Percentiles rank a stretch among this genome's conserved stretches.
These are phyloP conservation scores for Ogataea hybrid DNA, from an alignment of 1,139 yeast genomes.

Conservation along the genomic window DNA sequence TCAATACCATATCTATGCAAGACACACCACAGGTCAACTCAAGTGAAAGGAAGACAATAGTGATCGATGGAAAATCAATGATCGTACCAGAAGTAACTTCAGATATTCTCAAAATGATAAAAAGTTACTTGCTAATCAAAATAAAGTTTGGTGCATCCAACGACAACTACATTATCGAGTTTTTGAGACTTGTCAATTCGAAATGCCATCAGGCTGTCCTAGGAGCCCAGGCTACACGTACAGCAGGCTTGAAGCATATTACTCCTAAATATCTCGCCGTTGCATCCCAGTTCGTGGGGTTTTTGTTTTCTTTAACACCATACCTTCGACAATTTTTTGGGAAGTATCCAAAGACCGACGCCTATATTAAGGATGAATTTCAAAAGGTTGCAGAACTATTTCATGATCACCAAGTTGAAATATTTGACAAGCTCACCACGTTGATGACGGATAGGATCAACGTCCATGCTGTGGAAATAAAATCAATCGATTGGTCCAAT, in stretches of 20 bases:
- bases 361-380: conserved; percentile 37
- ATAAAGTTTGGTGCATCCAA: conserved; percentile 46
- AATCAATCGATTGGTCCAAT: conserved; percentile 49
- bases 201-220: conserved; percentile 62
- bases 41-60: conserved; percentile 37
- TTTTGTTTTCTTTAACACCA: conserved; percentile 38
- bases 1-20: background rate
- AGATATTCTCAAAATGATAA: conserved; percentile 38
- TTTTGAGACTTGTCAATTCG: conserved; percentile 52
- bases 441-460: conserved; percentile 67
- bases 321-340: conserved; percentile 31
- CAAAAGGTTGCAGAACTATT: conserved; percentile 36
- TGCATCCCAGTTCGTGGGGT: conserved; percentile 58
- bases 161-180: conserved; percentile 44
- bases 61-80: conserved; percentile 39
- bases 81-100: conserved; percentile 45
- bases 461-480: conserved; percentile 46
- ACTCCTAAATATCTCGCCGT: conserved; percentile 73
- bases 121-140: conserved; percentile 49
- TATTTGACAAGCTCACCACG: conserved; percentile 63
- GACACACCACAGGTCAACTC: background rate
- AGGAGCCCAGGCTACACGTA: conserved; percentile 75
- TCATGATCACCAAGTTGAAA: conserved; percentile 62
- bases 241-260: conserved; percentile 74
- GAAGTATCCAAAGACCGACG: conserved; percentile 20